Base-by-base conservation (phyloP, 2,329 filamentous ascomycete species). In the Pseudofabraea citricarpa region DNA sequence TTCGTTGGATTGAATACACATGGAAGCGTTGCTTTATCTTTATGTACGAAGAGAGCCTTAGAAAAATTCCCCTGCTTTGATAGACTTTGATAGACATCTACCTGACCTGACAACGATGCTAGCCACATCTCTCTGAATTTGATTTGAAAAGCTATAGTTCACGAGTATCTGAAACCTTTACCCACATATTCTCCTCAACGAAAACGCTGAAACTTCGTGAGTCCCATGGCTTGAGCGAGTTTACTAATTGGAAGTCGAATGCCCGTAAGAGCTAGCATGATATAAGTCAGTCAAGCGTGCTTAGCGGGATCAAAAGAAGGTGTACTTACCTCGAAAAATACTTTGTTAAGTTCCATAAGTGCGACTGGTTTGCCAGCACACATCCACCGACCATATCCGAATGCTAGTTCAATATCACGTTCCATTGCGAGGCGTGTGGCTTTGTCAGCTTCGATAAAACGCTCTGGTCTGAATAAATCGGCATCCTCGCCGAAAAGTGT, bases 291-390 rank as follows among this genome's bases (percentile, higher is more conserved):
- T 24, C 12, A 24, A 16, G 21, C 13, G 12, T 32, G 18, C 6
- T 19, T 6, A 18, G 9, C 20, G 24, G 24, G 12, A 13, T 18
- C 13, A 22, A 33, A n/a, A 19, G 6, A 12, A 26, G 29, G 12
- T 52, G n/a, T 54, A 46, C 62, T 45, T 56, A 73, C 70, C 65
- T 72, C 69, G n/a, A 71, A 64, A 32, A 71, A 55, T 3, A 65
- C 60, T 48, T 75, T 75, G 49, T 71, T 64, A 32, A 74, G 50
- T 54, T 73, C 71, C 61, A 73, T 71, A 44, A 69, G 51, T 1
- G 71, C 71, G 41, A 75, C 69, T 0, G 64, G 56, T 51, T 63
- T 68, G 7, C 71, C 72, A 13, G 73, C 53, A 49, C 71, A 73
- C 51, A 62, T 55, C 46, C 62, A 70, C 26, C 64, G 64, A 0